Evolutionary conservation across 768 basidiomycete genomes (phyloP).

Genomic region (Pisolithus sp.): DNA sequence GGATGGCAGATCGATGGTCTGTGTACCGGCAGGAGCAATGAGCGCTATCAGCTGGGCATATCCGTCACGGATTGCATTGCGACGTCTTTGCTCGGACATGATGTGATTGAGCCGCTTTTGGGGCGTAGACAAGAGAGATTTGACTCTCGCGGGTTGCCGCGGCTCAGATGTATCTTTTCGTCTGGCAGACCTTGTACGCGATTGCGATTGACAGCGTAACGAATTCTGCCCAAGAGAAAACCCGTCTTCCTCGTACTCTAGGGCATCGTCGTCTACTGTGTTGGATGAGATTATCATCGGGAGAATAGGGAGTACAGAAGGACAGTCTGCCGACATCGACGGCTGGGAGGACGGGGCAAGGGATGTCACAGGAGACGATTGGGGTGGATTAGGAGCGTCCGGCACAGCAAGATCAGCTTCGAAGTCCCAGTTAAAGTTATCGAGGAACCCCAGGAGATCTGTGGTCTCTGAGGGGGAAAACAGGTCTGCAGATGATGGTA

Average conservation of each 20-base stretch:
- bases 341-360: constrained; percentile 1
- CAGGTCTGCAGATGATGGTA: constrained; percentile 70
- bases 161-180: constrained; percentile 21
- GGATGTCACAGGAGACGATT: constrained; percentile 1
- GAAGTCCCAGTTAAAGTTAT: constrained; percentile 70
- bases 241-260: constrained; percentile 7
- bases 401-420: constrained; percentile 31
- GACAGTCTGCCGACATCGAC: background rate
- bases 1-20: constrained; percentile 66
- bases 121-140: constrained; percentile 70
- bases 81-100: constrained; percentile 89
- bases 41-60: constrained; percentile 81
- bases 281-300: constrained; percentile 2
- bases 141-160: constrained; percentile 35
- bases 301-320: background rate
- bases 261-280: constrained; percentile 1
- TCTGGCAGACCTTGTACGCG: constrained; percentile 10
- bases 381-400: constrained; percentile 5
- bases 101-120: constrained; percentile 91
- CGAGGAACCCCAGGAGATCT: constrained; percentile 75
- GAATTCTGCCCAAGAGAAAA: constrained; percentile 2
- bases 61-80: constrained; percentile 86
- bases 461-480: constrained; percentile 75
- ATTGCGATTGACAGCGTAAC: constrained; percentile 7
- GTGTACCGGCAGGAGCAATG: constrained; percentile 72